These are phyloP conservation scores for Marasmius oreades DNA, from an alignment of 1,284 basidiomycete genomes.

Conservation along the genomic window DNA sequence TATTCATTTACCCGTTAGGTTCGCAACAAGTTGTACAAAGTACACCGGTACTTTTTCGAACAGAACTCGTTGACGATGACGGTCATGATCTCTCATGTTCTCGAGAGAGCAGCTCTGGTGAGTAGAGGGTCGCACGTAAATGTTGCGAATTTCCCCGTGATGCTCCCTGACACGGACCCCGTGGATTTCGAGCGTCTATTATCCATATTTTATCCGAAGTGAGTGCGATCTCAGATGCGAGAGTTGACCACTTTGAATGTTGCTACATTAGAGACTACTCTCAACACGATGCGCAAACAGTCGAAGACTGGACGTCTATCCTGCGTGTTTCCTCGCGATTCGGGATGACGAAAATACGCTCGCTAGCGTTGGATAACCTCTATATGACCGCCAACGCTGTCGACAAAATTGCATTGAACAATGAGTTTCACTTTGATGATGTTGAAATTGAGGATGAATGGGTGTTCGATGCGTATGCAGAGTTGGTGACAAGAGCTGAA, in stretches of 20 bases:
- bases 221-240: neutral
- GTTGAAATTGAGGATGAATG: conserved; percentile 4
- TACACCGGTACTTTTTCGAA: conserved; percentile 9
- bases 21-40: conserved; percentile 3
- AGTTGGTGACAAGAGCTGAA: conserved; percentile 8
- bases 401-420: conserved; percentile 8
- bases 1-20: neutral
- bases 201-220: conserved; percentile 12
- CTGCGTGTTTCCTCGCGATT: conserved; percentile 5
- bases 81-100: neutral
- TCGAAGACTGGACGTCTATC: conserved; percentile 8
- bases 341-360: conserved; percentile 7
- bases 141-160: neutral
- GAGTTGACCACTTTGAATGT: neutral
- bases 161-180: conserved; percentile 1
- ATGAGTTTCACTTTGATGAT: conserved; percentile 5
- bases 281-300: conserved; percentile 3
- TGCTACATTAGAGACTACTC: conserved; percentile 5
- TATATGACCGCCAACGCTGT: conserved; percentile 4
- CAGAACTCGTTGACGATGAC: neutral
- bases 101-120: neutral
- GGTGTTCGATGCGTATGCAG: conserved; percentile 8
- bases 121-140: neutral
- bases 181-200: conserved; percentile 9
- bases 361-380: conserved; percentile 6